Conservation (phyloP, 2,329 filamentous ascomycete genomes). For the Colletotrichum godetiae region DNA sequence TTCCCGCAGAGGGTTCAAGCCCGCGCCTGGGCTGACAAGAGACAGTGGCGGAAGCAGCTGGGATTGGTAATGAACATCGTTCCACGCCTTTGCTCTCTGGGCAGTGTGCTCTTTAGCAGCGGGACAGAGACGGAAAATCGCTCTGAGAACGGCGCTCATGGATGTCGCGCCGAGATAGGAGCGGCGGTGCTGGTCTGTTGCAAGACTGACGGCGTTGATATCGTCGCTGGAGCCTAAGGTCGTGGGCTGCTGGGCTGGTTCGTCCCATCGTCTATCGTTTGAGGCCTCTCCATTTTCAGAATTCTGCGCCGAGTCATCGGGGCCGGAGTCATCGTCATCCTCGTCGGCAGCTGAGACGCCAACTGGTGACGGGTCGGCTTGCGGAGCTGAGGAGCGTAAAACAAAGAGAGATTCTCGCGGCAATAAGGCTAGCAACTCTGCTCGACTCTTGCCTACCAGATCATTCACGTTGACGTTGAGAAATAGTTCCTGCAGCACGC, state of each 20-base stretch:
- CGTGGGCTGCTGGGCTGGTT: conserved; percentile 39
- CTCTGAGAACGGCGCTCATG: conserved; percentile 70
- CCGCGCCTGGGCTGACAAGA: conserved; percentile 50
- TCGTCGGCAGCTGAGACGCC: conserved; percentile 1
- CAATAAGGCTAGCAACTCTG: conserved; percentile 38
- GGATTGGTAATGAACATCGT: conserved; percentile 43
- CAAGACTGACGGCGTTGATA: conserved; percentile 52
- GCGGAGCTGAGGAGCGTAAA: neutral
- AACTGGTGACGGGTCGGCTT: conserved; percentile 5
- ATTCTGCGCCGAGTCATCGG: conserved; percentile 39
- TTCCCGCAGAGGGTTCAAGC: conserved; percentile 46
- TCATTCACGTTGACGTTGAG: conserved; percentile 34
- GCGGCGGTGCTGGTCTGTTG: conserved; percentile 65
- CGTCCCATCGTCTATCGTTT: conserved; percentile 44
- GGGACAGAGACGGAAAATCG: conserved; percentile 57
- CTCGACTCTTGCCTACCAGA: conserved; percentile 38
- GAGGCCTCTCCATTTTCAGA: conserved; percentile 43
- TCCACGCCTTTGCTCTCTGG: conserved; percentile 40
- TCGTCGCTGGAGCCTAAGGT: conserved; percentile 43
- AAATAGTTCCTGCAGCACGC: conserved; percentile 40
- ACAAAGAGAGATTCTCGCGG: conserved; percentile 6
- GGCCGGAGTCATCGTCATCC: conserved; percentile 11
- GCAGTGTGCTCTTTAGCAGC: conserved; percentile 43
- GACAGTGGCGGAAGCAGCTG: conserved; percentile 40
- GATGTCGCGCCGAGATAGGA: conserved; percentile 75